phyloP scores from a whole-genome alignment of 768 basidiomycete genomes.

The Phylloporus rhodoxanthus region DNA sequence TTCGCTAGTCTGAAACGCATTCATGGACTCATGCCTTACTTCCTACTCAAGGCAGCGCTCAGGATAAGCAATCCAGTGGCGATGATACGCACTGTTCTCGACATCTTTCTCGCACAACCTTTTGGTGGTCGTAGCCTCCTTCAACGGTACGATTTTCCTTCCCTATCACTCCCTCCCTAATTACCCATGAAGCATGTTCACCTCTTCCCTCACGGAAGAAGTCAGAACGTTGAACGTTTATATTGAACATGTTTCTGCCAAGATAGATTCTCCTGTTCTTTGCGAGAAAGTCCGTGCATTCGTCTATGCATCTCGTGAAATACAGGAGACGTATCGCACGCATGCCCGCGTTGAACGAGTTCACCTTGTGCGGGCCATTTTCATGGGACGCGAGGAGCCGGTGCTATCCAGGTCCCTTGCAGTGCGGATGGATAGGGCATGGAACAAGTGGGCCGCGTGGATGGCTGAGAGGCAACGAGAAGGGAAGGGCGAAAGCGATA shows the following conservation, averaged over 20 bases:
- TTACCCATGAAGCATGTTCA: constrained; percentile 78
- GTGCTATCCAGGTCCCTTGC: constrained; percentile 70
- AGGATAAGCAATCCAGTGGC: constrained; percentile 92
- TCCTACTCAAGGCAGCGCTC: constrained; percentile 87
- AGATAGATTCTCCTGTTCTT: constrained; percentile 81
- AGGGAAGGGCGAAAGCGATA: constrained; percentile 56
- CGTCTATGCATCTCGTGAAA: constrained; percentile 81
- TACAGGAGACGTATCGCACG: constrained; percentile 73
- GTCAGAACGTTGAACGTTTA: constrained; percentile 79
- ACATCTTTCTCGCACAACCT: constrained; percentile 93
- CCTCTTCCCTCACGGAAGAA: constrained; percentile 85
- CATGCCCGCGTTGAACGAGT: constrained; percentile 73
- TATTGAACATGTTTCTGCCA: constrained; percentile 79
- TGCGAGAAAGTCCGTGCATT: constrained; percentile 85
- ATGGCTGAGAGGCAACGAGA: constrained; percentile 50
- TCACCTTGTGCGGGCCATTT: constrained; percentile 72
- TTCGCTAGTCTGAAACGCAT: constrained; percentile 85
- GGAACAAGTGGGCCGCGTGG: constrained; percentile 77
- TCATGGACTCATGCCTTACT: constrained; percentile 96
- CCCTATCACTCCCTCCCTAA: not conserved
- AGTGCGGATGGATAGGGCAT: constrained; percentile 71
- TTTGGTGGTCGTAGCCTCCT: constrained; percentile 91
- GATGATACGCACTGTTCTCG: constrained; percentile 90
- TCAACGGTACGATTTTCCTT: constrained; percentile 55
- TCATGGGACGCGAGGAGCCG: constrained; percentile 75